Evolutionary conservation across 179 eudicot species (phyloP).

Genomic region (Silene coronaria): DNA sequence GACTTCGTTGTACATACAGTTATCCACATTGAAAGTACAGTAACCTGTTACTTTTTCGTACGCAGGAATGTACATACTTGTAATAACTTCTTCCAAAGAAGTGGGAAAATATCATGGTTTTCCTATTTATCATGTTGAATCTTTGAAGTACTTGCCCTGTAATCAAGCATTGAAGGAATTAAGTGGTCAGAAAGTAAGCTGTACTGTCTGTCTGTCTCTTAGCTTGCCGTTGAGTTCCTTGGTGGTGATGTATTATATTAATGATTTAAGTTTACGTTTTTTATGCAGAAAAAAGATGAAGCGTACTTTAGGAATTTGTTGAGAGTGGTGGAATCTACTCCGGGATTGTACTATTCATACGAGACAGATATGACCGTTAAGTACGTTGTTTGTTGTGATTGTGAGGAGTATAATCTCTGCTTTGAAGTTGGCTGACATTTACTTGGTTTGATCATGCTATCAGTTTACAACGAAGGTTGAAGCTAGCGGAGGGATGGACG

Average conservation of each 20-base stretch:
- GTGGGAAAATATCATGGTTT: conserved; percentile 80
- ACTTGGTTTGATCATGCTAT: conserved; percentile 21
- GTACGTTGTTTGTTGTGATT: conserved; percentile 36
- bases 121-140: conserved; percentile 66
- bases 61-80: conserved; percentile 67
- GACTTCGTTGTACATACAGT: neutral
- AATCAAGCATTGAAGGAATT: conserved; percentile 45
- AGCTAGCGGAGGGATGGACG: conserved; percentile 71
- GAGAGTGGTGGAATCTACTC: conserved; percentile 81
- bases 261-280: neutral
- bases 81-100: conserved; percentile 76
- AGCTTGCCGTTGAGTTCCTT: neutral
- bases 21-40: neutral
- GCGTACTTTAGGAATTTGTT: conserved; percentile 76
- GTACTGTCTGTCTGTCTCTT: conserved; percentile 12
- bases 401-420: neutral
- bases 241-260: neutral
- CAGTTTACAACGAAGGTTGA: conserved; percentile 79
- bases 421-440: conserved; percentile 1
- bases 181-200: conserved; percentile 58
- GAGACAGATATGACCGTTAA: conserved; percentile 87
- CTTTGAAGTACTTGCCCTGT: conserved; percentile 85
- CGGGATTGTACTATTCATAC: conserved; percentile 90
- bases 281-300: conserved; percentile 88
- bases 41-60: neutral